Evolutionary conservation across 108 stramenopile genomes (phyloP), one percentile per base, ranked within the genome.

Genomic region (Nitzschia putrida): DNA sequence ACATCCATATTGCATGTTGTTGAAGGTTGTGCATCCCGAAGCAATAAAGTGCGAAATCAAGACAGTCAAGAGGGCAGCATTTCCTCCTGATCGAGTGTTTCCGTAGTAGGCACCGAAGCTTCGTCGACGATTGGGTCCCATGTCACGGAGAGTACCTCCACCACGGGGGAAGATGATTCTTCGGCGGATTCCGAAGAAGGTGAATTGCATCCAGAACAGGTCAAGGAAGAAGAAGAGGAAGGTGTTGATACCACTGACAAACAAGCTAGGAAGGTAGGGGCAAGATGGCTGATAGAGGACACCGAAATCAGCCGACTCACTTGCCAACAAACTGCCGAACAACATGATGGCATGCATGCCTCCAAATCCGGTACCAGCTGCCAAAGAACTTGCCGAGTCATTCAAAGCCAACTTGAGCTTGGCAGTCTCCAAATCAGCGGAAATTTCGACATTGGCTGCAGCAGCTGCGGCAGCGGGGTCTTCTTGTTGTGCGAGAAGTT

Each of bases 181-280:
- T 76, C 90, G 72, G 49, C 93, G 74, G 82, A 94, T 88, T 2
- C 93, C 93, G 64, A 81, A 94, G 59, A 94, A 94, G 6, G 85
- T 84, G 41, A 88, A 80, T 64, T 85, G 77, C 90, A 94, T 94
- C 86, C 85, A 91, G 61, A 94, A 69, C 9, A 94, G 61, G 61
- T 94, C 92, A 50, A 91, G 60, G 38, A 89, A 82, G 64, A 77
- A 85, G 64, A 94, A 94, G 74, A 81, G 64, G 39, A 80, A 82
- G 0, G 80, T 78, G 47, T 86, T 84, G 25, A 91, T 53, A 0
- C 87, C 88, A 20, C 83, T 85, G 20, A 88, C 76, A 14, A 86
- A 49, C 63, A 94, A 67, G 53, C 84, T 79, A 3, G 92, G 92
- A 53, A 91, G 60, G 10, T 54, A 68, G 53, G 81, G 76, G 64